These are phyloP conservation scores for Neurospora terricola DNA, from an alignment of 495 filamentous ascomycete genomes.

Conservation along the genomic window DNA sequence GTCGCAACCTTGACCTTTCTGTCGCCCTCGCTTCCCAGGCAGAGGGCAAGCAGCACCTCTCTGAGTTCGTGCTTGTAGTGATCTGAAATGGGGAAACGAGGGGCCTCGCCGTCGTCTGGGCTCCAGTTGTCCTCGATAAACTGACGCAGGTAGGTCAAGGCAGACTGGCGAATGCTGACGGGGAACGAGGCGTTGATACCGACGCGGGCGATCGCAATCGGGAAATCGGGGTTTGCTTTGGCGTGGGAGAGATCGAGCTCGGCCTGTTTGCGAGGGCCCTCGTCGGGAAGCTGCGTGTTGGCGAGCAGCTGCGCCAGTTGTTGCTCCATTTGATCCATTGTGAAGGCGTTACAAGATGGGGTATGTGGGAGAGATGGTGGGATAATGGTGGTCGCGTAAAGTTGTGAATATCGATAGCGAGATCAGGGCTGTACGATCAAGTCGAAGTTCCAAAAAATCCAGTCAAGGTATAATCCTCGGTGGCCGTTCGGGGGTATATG, in stretches of 20 bases:
- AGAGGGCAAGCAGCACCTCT: slow-evolving; percentile 58
- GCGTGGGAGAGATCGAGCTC: slow-evolving; percentile 65
- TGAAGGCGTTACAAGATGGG: neutral
- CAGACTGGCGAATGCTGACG: slow-evolving; percentile 67
- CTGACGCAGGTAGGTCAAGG: slow-evolving; percentile 67
- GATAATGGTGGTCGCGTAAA: neutral
- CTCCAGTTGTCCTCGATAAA: slow-evolving; percentile 76
- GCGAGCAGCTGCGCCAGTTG: slow-evolving; percentile 70
- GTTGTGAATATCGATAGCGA: neutral
- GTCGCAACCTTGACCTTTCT: slow-evolving; percentile 78
- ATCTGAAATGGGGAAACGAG: slow-evolving; percentile 55
- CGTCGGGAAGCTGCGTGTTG: slow-evolving; percentile 62
- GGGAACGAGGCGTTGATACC: slow-evolving; percentile 61
- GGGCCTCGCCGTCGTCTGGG: slow-evolving; percentile 49
- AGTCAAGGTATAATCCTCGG: neutral
- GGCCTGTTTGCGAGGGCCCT: slow-evolving; percentile 65
- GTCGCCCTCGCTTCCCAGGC: slow-evolving; percentile 64
- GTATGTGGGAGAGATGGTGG: neutral
- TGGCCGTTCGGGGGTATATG: neutral
- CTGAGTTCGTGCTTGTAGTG: slow-evolving; percentile 64
- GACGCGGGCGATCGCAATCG: slow-evolving; percentile 67
- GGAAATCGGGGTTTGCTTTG: slow-evolving; percentile 55
- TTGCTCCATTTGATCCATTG: slow-evolving; percentile 60
- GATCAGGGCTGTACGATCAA: neutral
- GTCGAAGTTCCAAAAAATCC: neutral